Percentiles rank a stretch among this genome's conserved stretches.
These are phyloP conservation scores for Cenchrus americanus DNA, from an alignment of 176 grass and related monocot species.

Conservation along the genomic window DNA sequence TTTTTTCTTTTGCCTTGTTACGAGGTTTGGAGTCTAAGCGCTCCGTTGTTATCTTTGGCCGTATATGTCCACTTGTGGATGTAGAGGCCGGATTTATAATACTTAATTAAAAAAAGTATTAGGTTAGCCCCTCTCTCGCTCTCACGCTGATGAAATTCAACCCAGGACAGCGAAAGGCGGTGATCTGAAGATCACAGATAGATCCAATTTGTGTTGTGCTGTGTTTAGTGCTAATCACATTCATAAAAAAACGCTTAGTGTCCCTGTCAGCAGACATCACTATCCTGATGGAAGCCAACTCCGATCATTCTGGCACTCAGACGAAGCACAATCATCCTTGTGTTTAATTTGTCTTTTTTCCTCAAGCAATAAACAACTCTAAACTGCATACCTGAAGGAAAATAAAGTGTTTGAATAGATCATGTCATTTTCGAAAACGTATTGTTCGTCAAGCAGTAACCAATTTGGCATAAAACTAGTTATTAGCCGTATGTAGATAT, in stretches of 20 bases:
- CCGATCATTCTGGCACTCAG: background rate
- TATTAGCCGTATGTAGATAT: background rate
- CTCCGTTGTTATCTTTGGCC: no score
- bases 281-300: background rate
- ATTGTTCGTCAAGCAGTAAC: background rate
- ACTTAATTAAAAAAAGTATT: no score
- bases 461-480: background rate
- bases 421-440: background rate
- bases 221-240: conserved; percentile 1
- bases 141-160: background rate
- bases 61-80: no score
- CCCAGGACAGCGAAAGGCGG: background rate
- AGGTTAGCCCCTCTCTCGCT: background rate
- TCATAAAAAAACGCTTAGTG: background rate
- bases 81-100: no score
- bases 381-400: background rate
- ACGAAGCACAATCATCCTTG: no score
- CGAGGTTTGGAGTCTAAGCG: no score
- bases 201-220: background rate
- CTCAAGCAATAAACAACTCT: background rate
- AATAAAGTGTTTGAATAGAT: background rate
- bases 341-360: background rate
- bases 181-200: background rate
- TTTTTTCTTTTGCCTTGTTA: no score
- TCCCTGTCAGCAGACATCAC: background rate